These are phyloP conservation scores for Vitellaria paradoxa DNA, from an alignment of 179 eudicot species.

Conservation along the genomic window DNA sequence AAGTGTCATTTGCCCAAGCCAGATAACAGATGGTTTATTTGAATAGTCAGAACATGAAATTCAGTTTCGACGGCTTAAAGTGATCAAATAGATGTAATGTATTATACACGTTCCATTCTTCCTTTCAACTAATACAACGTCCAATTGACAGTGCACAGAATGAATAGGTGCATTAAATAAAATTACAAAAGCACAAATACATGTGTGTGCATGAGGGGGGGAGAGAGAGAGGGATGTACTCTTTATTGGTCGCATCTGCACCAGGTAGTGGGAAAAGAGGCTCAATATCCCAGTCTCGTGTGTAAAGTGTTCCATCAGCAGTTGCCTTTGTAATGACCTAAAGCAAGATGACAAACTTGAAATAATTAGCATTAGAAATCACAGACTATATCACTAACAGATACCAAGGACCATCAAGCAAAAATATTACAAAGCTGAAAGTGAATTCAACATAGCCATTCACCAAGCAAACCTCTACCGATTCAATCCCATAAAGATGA, in stretches of 20 bases:
- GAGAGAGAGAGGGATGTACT: conserved; percentile 40
- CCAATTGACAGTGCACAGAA: not conserved
- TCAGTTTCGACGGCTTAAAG: not conserved
- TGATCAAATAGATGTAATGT: not conserved
- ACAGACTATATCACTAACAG: not conserved
- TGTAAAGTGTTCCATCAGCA: conserved; percentile 75
- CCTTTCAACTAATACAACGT: not conserved
- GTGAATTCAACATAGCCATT: conserved; percentile 7
- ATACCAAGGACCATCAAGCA: not conserved
- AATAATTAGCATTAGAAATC: conserved; percentile 10
- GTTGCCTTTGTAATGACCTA: conserved; percentile 85
- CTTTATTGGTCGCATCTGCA: conserved; percentile 42
- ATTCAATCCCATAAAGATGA: not conserved
- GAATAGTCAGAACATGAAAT: not conserved
- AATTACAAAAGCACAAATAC: not conserved
- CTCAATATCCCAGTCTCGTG: conserved; percentile 89
- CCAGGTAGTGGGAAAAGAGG: conserved; percentile 79
- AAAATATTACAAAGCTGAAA: conserved; percentile 10
- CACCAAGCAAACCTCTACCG: not conserved
- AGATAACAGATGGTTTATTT: no score
- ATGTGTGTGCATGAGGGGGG: not conserved
- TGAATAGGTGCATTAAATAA: not conserved
- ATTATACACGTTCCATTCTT: not conserved
- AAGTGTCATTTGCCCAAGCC: not conserved
- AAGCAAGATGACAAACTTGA: conserved; percentile 11